Evolutionary conservation across 2,329 filamentous ascomycete genomes (phyloP).

Genomic region (Penicillium sp.): DNA sequence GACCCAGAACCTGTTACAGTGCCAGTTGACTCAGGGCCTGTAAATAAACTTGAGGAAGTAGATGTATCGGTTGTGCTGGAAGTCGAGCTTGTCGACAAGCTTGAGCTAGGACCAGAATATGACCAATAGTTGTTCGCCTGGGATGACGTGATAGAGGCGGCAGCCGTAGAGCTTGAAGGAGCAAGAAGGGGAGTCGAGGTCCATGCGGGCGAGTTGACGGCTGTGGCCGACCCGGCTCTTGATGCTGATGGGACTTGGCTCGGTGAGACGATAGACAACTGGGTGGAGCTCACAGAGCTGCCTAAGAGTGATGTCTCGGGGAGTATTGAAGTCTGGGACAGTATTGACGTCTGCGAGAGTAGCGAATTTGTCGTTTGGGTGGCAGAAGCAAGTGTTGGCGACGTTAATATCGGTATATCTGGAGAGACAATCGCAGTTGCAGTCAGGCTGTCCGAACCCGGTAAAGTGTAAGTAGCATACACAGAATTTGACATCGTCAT

Average conservation of each 20-base stretch:
- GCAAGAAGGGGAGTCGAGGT: constrained; percentile 16
- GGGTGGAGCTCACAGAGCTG: background rate
- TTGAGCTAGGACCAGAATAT: background rate
- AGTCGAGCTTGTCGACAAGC: background rate
- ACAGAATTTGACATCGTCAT: constrained; percentile 17
- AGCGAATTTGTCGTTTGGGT: constrained; percentile 1
- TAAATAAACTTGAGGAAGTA: background rate
- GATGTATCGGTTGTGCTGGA: background rate
- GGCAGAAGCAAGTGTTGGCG: constrained; percentile 3
- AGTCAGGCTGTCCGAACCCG: background rate
- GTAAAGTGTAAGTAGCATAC: constrained; percentile 11
- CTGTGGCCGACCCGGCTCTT: constrained; percentile 5
- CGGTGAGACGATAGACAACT: constrained; percentile 6
- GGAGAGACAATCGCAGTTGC: constrained; percentile 1
- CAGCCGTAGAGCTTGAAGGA: background rate
- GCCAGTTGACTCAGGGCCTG: constrained; percentile 6
- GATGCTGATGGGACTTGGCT: constrained; percentile 9
- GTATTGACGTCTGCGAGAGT: background rate
- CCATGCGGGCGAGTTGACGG: constrained; percentile 7
- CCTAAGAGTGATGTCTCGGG: background rate
- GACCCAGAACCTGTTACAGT: constrained; percentile 9
- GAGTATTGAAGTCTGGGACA: background rate
- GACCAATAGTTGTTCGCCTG: background rate
- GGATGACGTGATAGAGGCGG: background rate
- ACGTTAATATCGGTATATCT: constrained; percentile 1